Evolutionary conservation across 805 yeast genomes (phyloP).

Genomic region (Saccharomycopsis olivae): DNA sequence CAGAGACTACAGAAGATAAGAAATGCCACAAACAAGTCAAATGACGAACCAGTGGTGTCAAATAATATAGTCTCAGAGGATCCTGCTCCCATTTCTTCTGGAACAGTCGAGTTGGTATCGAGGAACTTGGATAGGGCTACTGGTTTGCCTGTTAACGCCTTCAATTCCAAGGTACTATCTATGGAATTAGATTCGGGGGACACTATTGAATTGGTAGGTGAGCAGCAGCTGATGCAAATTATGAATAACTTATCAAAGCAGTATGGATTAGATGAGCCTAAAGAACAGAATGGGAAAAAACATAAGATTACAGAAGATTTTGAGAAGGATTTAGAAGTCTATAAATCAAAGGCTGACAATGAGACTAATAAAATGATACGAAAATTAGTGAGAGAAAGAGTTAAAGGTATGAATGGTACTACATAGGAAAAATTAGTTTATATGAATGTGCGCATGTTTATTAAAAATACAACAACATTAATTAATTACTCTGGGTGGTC

Average conservation of each 20-base stretch:
- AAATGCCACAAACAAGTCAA: too few species aligned
- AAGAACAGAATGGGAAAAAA: neutral
- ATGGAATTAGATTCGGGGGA: neutral
- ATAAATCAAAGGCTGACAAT: neutral
- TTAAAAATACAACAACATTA: too few species aligned
- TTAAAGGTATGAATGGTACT: too few species aligned
- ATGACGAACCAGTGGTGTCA: too few species aligned
- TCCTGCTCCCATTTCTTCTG: too few species aligned
- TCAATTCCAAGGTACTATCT: neutral
- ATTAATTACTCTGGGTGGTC: too few species aligned
- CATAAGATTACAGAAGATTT: neutral
- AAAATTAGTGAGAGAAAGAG: neutral
- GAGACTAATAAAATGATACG: constrained; percentile 1
- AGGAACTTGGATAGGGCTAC: constrained; percentile 4
- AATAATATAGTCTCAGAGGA: too few species aligned
- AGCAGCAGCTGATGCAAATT: constrained; percentile 1
- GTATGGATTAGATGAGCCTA: constrained; percentile 1
- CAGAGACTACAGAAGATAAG: too few species aligned
- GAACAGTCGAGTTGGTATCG: too few species aligned
- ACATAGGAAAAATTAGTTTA: too few species aligned
- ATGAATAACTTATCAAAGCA: neutral
- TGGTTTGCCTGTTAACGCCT: constrained; percentile 2
- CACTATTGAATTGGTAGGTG: neutral
- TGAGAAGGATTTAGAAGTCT: constrained; percentile 2
- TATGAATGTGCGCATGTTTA: too few species aligned